Base-by-base conservation (phyloP, 2,329 filamentous ascomycete genomes). In the Colletotrichum lentis region DNA sequence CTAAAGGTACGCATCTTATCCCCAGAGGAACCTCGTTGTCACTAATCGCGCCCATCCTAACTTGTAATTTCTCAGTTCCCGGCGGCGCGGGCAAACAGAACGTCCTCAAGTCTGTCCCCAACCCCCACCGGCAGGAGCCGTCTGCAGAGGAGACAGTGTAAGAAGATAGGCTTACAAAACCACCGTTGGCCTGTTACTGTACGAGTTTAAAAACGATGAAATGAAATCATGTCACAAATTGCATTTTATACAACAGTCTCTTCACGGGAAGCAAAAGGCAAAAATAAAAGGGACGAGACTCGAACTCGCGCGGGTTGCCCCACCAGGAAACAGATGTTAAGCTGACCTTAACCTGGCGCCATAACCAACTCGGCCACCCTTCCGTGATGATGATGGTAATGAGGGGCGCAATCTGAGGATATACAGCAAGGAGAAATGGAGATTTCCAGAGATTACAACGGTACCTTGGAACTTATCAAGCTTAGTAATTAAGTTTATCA, bases 321-420 rank as follows among this genome's bases (percentile, higher is more conserved):
- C 56, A 59, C 56, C 56, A 59, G 56, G 56, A 59, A 59, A 59
- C 56, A 59, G 31, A 59, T 39, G 56, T 59, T 59, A 49, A 59
- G 56, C 56, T 59, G 43, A 59, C 56, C 56, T 59, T 59, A 59
- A 59, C 56, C 56, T 59, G 56, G 56, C 56, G 56, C 44, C 56
- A 59, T 59, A 49, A 59, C 56, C 56, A 59, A 59, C 56, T 59
- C 56, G 56, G 56, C 56, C 56, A 59, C 56, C 56, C 56, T 59
- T 59, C 44, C 56, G 2, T 47, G 8, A 12, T 6, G 2, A 37
- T 12, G 0, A 24, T 37, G 11, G 11, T 3, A 20, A 2, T 3
- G 1, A 1, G 7, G 0, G 1, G 5, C 1, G 24, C 0, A 10
- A 20, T 20, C 3, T 22, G 11, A 3, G 1, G 35, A 2, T 35